Evolutionary conservation across 257 asterid genomes (phyloP).

Genomic region (Knoxia roxburghii): DNA sequence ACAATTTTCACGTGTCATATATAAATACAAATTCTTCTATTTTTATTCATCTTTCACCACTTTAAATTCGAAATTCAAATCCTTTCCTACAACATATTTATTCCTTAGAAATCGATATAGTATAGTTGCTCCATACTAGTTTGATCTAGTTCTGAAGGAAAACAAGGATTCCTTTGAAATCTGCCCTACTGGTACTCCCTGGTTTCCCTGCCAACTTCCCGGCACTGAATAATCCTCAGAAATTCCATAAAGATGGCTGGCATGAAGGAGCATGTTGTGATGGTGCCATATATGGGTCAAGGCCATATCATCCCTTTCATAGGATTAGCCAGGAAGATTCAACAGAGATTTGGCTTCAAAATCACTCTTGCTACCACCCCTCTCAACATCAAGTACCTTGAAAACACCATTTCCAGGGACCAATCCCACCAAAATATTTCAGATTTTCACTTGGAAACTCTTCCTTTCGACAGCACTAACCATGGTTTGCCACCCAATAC

Average conservation of each 20-base stretch:
- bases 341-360: constrained; percentile 13
- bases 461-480: constrained; percentile 44
- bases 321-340: constrained; percentile 22
- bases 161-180: too few relatives aligned
- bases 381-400: constrained; percentile 41
- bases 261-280: constrained; percentile 20
- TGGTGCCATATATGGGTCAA: constrained; percentile 32
- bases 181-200: too few relatives aligned
- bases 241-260: constrained; percentile 1
- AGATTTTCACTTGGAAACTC: constrained; percentile 36
- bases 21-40: too few relatives aligned
- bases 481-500: constrained; percentile 68
- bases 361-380: constrained; percentile 25
- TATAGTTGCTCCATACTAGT: too few relatives aligned
- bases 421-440: constrained; percentile 9
- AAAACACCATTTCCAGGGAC: constrained; percentile 29
- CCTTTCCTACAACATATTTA: too few relatives aligned
- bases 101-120: too few relatives aligned
- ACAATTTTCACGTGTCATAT: too few relatives aligned
- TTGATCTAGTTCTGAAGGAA: too few relatives aligned
- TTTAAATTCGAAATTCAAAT: too few relatives aligned
- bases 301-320: constrained; percentile 34
- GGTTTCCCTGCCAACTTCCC: too few relatives aligned
- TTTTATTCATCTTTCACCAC: too few relatives aligned
- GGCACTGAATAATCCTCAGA: too few relatives aligned